Evolutionary conservation across 495 filamentous ascomycete genomes (phyloP).

Genomic region (Lepraria neglecta): DNA sequence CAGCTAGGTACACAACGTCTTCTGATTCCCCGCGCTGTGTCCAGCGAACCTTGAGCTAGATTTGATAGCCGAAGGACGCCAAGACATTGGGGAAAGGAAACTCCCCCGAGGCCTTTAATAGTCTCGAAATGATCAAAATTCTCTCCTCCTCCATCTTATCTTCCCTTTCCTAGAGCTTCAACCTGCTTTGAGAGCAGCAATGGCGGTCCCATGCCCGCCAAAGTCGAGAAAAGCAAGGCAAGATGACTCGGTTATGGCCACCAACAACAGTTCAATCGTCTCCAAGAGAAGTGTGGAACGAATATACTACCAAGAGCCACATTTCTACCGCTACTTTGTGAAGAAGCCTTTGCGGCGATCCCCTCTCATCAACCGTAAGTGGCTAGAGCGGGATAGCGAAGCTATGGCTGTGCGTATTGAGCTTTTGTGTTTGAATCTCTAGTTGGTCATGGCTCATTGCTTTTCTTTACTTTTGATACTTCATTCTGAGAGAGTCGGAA

Average conservation of each 20-base stretch:
- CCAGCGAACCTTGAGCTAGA: too few species aligned
- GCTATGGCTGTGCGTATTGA: background rate
- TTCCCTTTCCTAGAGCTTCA: background rate
- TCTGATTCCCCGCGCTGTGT: background rate
- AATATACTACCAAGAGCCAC: conserved; percentile 68
- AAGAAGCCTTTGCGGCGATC: conserved; percentile 72
- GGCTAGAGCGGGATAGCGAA: background rate
- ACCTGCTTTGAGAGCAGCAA: background rate
- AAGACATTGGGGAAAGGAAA: too few species aligned
- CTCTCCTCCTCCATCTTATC: background rate
- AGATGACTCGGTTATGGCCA: conserved; percentile 69
- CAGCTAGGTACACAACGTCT: background rate
- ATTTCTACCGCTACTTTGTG: conserved; percentile 84
- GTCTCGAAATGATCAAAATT: too few species aligned
- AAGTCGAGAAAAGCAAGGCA: conserved; percentile 37
- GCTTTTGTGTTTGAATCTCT: background rate
- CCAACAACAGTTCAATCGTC: conserved; percentile 83
- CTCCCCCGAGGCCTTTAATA: too few species aligned
- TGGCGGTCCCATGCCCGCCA: conserved; percentile 16
- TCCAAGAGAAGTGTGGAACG: conserved; percentile 85
- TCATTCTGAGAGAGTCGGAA: background rate
- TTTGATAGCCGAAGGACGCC: too few species aligned
- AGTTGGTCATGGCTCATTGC: background rate
- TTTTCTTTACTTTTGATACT: background rate
- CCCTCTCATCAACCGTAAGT: conserved; percentile 69